Conservation (phyloP, 1,139 yeast genomes). For the Yamadazyma blattariae region DNA sequence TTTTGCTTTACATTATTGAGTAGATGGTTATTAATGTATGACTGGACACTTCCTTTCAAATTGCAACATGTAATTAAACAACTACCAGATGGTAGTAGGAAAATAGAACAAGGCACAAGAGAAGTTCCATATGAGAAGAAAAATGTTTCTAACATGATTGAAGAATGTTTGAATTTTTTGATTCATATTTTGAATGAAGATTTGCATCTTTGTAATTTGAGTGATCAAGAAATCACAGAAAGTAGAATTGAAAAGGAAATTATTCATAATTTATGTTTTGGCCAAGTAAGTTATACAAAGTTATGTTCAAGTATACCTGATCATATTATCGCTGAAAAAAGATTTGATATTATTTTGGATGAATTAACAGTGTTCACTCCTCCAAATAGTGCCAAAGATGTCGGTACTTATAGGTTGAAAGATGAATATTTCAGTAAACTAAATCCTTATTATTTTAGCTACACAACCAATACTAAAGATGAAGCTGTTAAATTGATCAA, state of each 20-base stretch:
- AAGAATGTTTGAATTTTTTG: slow-evolving; percentile 72
- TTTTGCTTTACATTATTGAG: slow-evolving; percentile 60
- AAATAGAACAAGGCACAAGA: not conserved
- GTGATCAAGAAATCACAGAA: slow-evolving; percentile 51
- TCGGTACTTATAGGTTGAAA: slow-evolving; percentile 69
- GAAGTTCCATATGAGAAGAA: slow-evolving; percentile 35
- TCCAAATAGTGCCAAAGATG: slow-evolving; percentile 62
- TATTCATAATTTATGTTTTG: slow-evolving; percentile 75
- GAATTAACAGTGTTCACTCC: slow-evolving; percentile 60
- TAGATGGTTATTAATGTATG: slow-evolving; percentile 68
- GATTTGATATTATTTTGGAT: slow-evolving; percentile 65
- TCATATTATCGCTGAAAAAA: slow-evolving; percentile 65
- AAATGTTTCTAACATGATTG: slow-evolving; percentile 60
- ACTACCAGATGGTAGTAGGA: not conserved
- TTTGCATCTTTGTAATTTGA: slow-evolving; percentile 50
- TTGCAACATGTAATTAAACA: slow-evolving; percentile 1
- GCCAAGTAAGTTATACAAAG: slow-evolving; percentile 69
- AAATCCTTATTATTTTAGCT: slow-evolving; percentile 83
- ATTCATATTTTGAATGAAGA: slow-evolving; percentile 72
- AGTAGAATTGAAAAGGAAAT: slow-evolving; percentile 64
- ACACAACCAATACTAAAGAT: slow-evolving; percentile 74
- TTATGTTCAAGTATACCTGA: slow-evolving; percentile 72
- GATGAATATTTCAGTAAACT: slow-evolving; percentile 51
- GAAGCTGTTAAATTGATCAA: slow-evolving; percentile 63
- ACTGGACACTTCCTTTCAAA: slow-evolving; percentile 25